Evolutionary conservation across 495 filamentous ascomycete species (phyloP).

Genomic region (Xylona heveae): DNA sequence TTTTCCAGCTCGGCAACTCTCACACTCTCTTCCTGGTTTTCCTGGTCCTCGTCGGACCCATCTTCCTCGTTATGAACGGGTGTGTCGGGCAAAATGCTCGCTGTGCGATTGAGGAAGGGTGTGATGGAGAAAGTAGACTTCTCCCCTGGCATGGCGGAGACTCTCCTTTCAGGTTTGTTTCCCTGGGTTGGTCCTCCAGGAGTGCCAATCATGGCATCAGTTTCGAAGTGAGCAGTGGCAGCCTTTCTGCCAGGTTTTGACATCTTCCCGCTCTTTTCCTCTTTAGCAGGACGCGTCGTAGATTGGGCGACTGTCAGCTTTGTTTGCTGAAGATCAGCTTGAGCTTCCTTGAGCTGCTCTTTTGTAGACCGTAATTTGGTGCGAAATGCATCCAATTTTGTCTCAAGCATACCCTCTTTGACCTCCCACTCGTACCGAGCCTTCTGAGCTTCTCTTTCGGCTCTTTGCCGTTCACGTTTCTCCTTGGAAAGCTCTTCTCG

Average conservation of each 20-base stretch:
- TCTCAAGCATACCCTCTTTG: constrained; percentile 35
- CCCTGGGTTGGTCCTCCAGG: constrained; percentile 23
- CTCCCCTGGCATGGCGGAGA: constrained; percentile 35
- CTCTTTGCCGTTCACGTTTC: constrained; percentile 17
- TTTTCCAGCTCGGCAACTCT: too few relatives aligned
- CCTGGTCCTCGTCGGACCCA: too few relatives aligned
- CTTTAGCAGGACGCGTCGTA: constrained; percentile 2
- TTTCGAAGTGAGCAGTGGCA: constrained; percentile 20
- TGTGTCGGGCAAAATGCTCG: constrained; percentile 29
- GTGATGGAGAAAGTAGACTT: constrained; percentile 88
- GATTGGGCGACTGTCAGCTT: constrained; percentile 15
- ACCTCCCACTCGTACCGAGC: constrained; percentile 26
- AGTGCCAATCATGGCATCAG: constrained; percentile 36
- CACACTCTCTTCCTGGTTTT: too few relatives aligned
- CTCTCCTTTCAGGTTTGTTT: constrained; percentile 18
- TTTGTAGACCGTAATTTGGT: constrained; percentile 44
- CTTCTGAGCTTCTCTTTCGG: constrained; percentile 19
- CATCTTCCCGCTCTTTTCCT: constrained; percentile 21
- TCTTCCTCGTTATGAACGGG: too few relatives aligned
- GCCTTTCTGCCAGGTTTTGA: constrained; percentile 21
- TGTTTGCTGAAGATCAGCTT: constrained; percentile 22
- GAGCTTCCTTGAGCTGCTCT: constrained; percentile 42
- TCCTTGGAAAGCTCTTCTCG: constrained; percentile 30
- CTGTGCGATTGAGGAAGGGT: constrained; percentile 67
- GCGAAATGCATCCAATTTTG: constrained; percentile 42